phyloP scores from a whole-genome alignment of 2,329 filamentous ascomycete genomes.

The Botrytis pseudocinerea region DNA sequence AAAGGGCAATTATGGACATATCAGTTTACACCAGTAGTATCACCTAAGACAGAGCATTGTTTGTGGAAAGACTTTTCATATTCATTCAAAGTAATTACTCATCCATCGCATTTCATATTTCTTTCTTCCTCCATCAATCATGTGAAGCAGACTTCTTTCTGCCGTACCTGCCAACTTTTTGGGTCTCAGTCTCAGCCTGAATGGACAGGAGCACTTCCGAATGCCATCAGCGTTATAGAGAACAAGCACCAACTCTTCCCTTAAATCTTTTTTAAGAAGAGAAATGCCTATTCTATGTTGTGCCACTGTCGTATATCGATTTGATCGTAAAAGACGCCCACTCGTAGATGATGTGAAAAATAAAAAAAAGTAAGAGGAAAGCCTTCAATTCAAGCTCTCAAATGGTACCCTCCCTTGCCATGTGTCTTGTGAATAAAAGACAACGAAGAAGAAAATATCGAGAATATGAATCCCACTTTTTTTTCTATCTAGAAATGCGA shows the following conservation, averaged over 20 bases:
- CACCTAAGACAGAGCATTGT: not conserved
- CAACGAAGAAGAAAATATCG: constrained; percentile 28
- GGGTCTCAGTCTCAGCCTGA: constrained; percentile 32
- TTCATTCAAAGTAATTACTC: constrained; percentile 18
- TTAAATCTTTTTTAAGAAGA: constrained; percentile 29
- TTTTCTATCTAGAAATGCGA: constrained; percentile 35
- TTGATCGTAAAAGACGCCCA: constrained; percentile 31
- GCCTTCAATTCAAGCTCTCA: constrained; percentile 27
- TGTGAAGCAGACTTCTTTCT: constrained; percentile 21
- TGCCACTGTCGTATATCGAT: constrained; percentile 22
- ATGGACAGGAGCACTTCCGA: constrained; percentile 44
- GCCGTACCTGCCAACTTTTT: constrained; percentile 19
- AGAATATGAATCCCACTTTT: constrained; percentile 37
- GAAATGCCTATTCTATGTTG: constrained; percentile 28
- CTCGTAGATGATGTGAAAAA: constrained; percentile 36
- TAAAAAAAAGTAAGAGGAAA: constrained; percentile 27
- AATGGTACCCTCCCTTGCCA: constrained; percentile 26
- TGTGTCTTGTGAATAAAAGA: constrained; percentile 22
- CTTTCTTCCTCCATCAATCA: constrained; percentile 23
- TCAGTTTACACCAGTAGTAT: not conserved
- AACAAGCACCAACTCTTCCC: constrained; percentile 30
- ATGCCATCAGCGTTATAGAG: constrained; percentile 41
- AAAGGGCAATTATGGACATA: not conserved
- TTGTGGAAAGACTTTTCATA: constrained; percentile 21
- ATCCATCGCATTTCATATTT: constrained; percentile 10